Percentiles rank a stretch among this genome's conserved stretches.
phyloP scores from a whole-genome alignment of 2,329 filamentous ascomycete species.

The Nemania diffusa region DNA sequence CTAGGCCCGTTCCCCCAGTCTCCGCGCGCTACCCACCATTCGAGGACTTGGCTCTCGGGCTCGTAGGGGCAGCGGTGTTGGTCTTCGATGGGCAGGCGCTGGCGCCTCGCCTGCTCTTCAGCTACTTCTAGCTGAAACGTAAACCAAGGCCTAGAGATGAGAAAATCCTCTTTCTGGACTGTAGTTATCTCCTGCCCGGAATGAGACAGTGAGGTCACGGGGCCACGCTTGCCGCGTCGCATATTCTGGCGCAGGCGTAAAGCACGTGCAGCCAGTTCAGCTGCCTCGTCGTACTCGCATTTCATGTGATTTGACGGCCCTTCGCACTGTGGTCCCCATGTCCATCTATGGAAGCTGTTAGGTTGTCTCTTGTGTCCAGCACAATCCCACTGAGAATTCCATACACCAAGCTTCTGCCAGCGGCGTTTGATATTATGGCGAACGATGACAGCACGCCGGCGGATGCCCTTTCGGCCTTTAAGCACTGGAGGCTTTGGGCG shows the following conservation, averaged over 20 bases:
- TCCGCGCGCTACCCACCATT: slow-evolving; percentile 35
- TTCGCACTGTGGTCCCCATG: slow-evolving; percentile 23
- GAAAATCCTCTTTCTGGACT: slow-evolving; percentile 29
- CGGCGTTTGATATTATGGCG: slow-evolving; percentile 38
- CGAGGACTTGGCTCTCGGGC: slow-evolving; percentile 24
- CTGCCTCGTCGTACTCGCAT: neutral
- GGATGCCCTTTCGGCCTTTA: neutral
- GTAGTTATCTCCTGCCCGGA: slow-evolving; percentile 13
- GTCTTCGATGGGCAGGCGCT: slow-evolving; percentile 26
- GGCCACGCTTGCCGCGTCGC: slow-evolving; percentile 16
- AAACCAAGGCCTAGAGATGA: slow-evolving; percentile 40
- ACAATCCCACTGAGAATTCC: slow-evolving; percentile 40
- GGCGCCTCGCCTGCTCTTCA: slow-evolving; percentile 32
- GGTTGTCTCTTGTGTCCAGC: slow-evolving; percentile 27
- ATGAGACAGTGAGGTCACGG: neutral
- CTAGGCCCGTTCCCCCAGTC: slow-evolving; percentile 32
- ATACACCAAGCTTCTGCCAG: slow-evolving; percentile 40
- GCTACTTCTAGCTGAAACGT: slow-evolving; percentile 32
- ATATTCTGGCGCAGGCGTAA: slow-evolving; percentile 6
- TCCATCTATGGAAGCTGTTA: slow-evolving; percentile 31
- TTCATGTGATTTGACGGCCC: neutral
- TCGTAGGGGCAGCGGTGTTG: slow-evolving; percentile 13
- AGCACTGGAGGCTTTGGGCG: neutral
- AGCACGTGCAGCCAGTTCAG: slow-evolving; percentile 6
- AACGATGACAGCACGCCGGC: slow-evolving; percentile 31